phyloP scores from a whole-genome alignment of 2,329 filamentous ascomycete species.

The Paecilomyces formosus region DNA sequence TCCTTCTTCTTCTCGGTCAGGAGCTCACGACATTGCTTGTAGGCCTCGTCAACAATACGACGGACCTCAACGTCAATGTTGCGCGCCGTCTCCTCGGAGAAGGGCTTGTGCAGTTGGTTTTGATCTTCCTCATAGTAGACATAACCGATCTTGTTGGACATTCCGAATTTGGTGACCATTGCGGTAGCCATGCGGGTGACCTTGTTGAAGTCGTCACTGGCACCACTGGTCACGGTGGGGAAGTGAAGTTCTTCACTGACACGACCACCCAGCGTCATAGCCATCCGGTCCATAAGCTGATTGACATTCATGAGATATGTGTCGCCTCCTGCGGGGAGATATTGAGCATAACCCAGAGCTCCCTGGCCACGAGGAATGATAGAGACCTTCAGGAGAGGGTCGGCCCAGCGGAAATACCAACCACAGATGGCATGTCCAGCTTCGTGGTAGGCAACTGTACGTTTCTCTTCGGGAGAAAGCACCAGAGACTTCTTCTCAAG shows the following conservation, averaged over 20 bases:
- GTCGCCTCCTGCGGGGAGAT: constrained; percentile 75
- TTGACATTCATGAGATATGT: constrained; percentile 93
- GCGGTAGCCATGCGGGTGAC: constrained; percentile 90
- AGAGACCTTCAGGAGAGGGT: constrained; percentile 94
- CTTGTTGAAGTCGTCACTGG: constrained; percentile 96
- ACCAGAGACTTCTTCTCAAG: constrained; percentile 97
- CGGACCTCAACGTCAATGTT: constrained; percentile 88
- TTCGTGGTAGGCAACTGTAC: constrained; percentile 94
- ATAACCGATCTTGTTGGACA: constrained; percentile 90
- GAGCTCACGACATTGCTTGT: constrained; percentile 80
- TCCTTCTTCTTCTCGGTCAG: constrained; percentile 80
- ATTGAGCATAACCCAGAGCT: constrained; percentile 91
- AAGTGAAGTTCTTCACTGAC: constrained; percentile 96
- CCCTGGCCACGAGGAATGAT: constrained; percentile 96
- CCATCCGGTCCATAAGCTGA: constrained; percentile 98
- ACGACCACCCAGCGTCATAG: constrained; percentile 94
- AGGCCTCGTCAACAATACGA: constrained; percentile 84
- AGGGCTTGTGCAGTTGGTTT: constrained; percentile 84
- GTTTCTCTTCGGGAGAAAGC: constrained; percentile 87
- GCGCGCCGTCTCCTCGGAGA: constrained; percentile 87
- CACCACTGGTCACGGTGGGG: constrained; percentile 88
- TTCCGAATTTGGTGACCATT: constrained; percentile 99
- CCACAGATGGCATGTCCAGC: constrained; percentile 97
- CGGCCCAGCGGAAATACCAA: constrained; percentile 95
- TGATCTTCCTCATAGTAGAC: constrained; percentile 82